A percentile compares a stretch with the other conserved stretches of the same genome.
These are phyloP conservation scores for Floccularia luteovirens DNA, from an alignment of 768 basidiomycete species.

Conservation along the genomic window DNA sequence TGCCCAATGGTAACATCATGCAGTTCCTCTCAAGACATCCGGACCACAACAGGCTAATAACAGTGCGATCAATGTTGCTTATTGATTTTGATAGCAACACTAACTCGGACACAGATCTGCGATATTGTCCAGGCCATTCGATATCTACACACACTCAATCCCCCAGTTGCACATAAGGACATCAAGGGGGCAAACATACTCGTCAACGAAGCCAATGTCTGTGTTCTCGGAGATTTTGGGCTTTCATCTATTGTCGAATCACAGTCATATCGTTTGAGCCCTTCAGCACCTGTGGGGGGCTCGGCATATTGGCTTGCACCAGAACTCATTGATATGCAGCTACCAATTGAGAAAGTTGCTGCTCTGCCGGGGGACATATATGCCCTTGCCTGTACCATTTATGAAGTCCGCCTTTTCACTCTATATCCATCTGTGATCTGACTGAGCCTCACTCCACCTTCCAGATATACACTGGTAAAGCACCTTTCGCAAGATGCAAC, in stretches of 20 bases:
- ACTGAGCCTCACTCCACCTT: background rate
- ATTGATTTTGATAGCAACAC: background rate
- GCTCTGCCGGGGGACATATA: slow-evolving; percentile 11
- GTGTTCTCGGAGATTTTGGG: slow-evolving; percentile 14
- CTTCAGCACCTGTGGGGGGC: slow-evolving; percentile 6
- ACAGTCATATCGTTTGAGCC: slow-evolving; percentile 8
- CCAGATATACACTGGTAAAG: slow-evolving; percentile 10
- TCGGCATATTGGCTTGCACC: slow-evolving; percentile 13
- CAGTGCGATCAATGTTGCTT: slow-evolving; percentile 10
- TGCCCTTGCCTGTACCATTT: slow-evolving; percentile 13
- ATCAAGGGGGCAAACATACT: slow-evolving; percentile 25
- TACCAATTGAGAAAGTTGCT: background rate
- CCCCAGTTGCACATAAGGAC: slow-evolving; percentile 33
- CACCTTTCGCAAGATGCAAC: slow-evolving; percentile 3
- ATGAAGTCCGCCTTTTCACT: slow-evolving; percentile 8
- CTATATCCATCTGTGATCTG: too few species aligned
- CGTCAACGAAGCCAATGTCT: slow-evolving; percentile 10
- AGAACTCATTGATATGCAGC: slow-evolving; percentile 9
- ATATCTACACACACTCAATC: slow-evolving; percentile 28
- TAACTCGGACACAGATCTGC: too few species aligned
- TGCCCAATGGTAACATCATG: slow-evolving; percentile 13
- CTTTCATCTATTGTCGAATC: slow-evolving; percentile 13
- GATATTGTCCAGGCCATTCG: slow-evolving; percentile 26
- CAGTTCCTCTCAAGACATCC: slow-evolving; percentile 14
- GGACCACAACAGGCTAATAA: slow-evolving; percentile 15